These are phyloP conservation scores for Neoarthrinium moseri DNA, from an alignment of 2,329 filamentous ascomycete genomes.

Conservation along the genomic window DNA sequence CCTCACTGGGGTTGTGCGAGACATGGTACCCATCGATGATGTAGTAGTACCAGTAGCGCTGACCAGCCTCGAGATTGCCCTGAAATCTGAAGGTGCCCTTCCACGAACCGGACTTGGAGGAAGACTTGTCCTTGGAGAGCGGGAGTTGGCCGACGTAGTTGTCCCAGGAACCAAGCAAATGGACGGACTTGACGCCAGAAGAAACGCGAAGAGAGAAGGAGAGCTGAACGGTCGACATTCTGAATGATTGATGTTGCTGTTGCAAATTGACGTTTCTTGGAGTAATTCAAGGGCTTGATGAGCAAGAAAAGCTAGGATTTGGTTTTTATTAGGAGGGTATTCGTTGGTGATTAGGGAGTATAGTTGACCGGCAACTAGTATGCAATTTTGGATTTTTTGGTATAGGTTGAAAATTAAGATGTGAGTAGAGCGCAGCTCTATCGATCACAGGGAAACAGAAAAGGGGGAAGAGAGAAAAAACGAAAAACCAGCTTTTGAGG, in stretches of 20 bases:
- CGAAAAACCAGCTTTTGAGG: slow-evolving; percentile 51
- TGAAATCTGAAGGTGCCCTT: slow-evolving; percentile 97
- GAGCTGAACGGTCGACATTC: slow-evolving; percentile 89
- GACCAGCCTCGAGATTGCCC: slow-evolving; percentile 81
- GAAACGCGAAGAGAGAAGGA: slow-evolving; percentile 96
- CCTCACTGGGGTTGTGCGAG: slow-evolving; percentile 89
- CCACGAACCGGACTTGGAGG: slow-evolving; percentile 87
- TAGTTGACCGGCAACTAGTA: slow-evolving; percentile 50
- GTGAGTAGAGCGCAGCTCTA: slow-evolving; percentile 57
- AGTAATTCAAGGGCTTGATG: slow-evolving; percentile 39
- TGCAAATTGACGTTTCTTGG: slow-evolving; percentile 33
- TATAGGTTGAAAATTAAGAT: slow-evolving; percentile 32
- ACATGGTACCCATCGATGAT: slow-evolving; percentile 99
- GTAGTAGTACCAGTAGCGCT: slow-evolving; percentile 99
- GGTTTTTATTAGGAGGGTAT: slow-evolving; percentile 41
- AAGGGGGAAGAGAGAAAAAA: slow-evolving; percentile 47
- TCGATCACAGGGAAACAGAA: slow-evolving; percentile 33
- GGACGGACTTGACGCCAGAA: slow-evolving; percentile 94
- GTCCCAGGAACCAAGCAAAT: slow-evolving; percentile 97
- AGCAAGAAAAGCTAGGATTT: slow-evolving; percentile 59
- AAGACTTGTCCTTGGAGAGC: slow-evolving; percentile 81
- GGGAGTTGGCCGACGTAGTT: slow-evolving; percentile 93
- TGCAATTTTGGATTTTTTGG: slow-evolving; percentile 28
- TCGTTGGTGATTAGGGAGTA: slow-evolving; percentile 34
- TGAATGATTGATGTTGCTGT: slow-evolving; percentile 40